phyloP scores from a whole-genome alignment of 768 basidiomycete species.

The Rhizopogon salebrosus region DNA sequence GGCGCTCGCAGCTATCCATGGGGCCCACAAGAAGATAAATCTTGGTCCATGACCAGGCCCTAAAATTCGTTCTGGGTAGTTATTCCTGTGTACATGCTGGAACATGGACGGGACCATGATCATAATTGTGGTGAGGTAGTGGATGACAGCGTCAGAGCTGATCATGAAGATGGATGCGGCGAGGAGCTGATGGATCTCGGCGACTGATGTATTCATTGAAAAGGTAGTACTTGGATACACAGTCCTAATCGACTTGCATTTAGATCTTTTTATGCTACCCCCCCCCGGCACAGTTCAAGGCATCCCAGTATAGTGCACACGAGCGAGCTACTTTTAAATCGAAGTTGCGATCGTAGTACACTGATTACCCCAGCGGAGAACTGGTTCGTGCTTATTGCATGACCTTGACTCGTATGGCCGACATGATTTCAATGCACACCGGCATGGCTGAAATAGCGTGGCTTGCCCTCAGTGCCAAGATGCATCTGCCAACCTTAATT shows the following conservation, averaged over 20 bases:
- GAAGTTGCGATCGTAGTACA: too few relatives aligned
- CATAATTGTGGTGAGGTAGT: constrained; percentile 6
- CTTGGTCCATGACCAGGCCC: constrained; percentile 64
- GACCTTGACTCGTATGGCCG: too few relatives aligned
- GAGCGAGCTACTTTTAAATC: too few relatives aligned
- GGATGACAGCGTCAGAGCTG: constrained; percentile 9
- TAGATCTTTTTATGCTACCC: too few relatives aligned
- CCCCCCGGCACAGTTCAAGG: too few relatives aligned
- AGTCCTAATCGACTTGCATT: neutral
- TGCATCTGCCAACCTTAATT: too few relatives aligned
- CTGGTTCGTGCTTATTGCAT: too few relatives aligned
- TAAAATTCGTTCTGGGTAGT: constrained; percentile 56
- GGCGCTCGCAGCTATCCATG: constrained; percentile 47
- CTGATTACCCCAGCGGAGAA: too few relatives aligned
- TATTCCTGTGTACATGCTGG: constrained; percentile 28
- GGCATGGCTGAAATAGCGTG: too few relatives aligned
- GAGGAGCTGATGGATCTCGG: constrained; percentile 21
- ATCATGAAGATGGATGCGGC: constrained; percentile 22
- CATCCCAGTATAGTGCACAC: too few relatives aligned
- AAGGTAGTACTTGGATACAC: neutral
- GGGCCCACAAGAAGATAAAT: constrained; percentile 44
- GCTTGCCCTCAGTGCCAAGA: too few relatives aligned
- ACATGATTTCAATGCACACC: too few relatives aligned
- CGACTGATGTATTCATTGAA: constrained; percentile 3
- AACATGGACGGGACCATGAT: constrained; percentile 4